Conservation (phyloP, 192 early-diverging fungal species). For the Coemansia sp. region DNA sequence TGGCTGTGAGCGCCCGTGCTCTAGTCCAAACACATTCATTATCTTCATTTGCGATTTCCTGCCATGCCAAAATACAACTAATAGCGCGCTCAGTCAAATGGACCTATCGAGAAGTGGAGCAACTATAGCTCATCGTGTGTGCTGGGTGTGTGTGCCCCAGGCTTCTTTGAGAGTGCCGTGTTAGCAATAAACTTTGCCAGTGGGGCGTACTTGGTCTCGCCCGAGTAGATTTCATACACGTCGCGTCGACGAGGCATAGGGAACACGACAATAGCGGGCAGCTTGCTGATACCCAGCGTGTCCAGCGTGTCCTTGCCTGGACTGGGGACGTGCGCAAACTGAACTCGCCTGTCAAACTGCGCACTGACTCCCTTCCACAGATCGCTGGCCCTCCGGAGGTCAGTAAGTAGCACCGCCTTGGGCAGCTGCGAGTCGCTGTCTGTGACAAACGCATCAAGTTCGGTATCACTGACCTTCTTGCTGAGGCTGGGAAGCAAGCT, state of each 20-base stretch:
- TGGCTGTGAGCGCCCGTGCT: neutral
- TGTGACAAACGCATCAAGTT: conserved; percentile 61
- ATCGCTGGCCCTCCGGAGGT: conserved; percentile 74
- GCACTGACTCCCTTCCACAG: conserved; percentile 88
- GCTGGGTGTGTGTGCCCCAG: conserved; percentile 5
- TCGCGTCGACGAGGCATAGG: conserved; percentile 46
- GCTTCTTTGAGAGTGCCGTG: conserved; percentile 26
- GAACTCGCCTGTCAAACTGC: conserved; percentile 69
- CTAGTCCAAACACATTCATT: neutral
- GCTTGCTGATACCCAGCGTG: conserved; percentile 60
- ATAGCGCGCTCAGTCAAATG: too few relatives aligned
- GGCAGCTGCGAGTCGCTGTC: conserved; percentile 43
- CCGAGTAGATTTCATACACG: conserved; percentile 60
- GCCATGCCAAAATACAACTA: neutral
- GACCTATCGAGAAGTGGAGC: too few relatives aligned
- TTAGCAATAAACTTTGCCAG: conserved; percentile 40
- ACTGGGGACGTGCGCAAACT: conserved; percentile 72
- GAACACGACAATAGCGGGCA: conserved; percentile 75
- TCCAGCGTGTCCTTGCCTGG: conserved; percentile 57
- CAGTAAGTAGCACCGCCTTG: conserved; percentile 80
- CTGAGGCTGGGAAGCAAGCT: conserved; percentile 63
- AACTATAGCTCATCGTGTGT: conserved; percentile 38
- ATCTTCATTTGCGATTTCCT: neutral
- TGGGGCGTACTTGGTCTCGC: conserved; percentile 68
- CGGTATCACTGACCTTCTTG: conserved; percentile 17